Evolutionary conservation across 768 basidiomycete genomes (phyloP).

Genomic region (Tylopilus vinaceipallidus): DNA sequence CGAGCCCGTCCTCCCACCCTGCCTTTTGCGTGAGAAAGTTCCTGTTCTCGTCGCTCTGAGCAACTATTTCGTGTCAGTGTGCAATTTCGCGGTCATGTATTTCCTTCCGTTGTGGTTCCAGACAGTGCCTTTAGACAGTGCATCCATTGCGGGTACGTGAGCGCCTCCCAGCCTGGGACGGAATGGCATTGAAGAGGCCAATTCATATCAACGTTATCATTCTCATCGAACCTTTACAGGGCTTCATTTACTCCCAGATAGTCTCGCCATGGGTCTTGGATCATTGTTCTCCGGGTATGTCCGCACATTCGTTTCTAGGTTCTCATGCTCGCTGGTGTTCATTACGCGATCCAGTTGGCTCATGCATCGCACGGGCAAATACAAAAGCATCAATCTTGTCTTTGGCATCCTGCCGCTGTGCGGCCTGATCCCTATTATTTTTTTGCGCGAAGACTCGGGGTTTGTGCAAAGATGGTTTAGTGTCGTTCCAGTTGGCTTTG

Average conservation of each 20-base stretch:
- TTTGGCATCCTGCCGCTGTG: constrained; percentile 51
- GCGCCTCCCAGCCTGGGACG: neutral
- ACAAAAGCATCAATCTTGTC: constrained; percentile 44
- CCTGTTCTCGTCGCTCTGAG: constrained; percentile 68
- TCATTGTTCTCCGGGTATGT: constrained; percentile 49
- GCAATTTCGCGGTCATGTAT: constrained; percentile 75
- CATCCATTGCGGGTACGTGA: constrained; percentile 56
- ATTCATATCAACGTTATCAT: neutral
- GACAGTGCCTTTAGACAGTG: constrained; percentile 65
- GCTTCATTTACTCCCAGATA: constrained; percentile 50
- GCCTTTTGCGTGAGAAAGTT: constrained; percentile 60
- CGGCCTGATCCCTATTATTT: constrained; percentile 38
- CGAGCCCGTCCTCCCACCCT: constrained; percentile 70
- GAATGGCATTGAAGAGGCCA: neutral
- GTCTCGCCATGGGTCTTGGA: constrained; percentile 47
- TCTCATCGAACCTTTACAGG: constrained; percentile 21
- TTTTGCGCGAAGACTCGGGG: constrained; percentile 23
- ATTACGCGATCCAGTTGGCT: constrained; percentile 33
- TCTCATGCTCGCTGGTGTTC: neutral
- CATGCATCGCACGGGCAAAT: constrained; percentile 52
- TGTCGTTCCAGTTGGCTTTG: constrained; percentile 16
- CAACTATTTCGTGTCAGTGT: constrained; percentile 70
- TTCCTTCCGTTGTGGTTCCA: constrained; percentile 84
- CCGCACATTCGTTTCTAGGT: neutral
- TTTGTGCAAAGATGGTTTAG: constrained; percentile 22